Base-by-base conservation (phyloP, 352 stramenopile genomes). In the Globisporangium takayamanum region DNA sequence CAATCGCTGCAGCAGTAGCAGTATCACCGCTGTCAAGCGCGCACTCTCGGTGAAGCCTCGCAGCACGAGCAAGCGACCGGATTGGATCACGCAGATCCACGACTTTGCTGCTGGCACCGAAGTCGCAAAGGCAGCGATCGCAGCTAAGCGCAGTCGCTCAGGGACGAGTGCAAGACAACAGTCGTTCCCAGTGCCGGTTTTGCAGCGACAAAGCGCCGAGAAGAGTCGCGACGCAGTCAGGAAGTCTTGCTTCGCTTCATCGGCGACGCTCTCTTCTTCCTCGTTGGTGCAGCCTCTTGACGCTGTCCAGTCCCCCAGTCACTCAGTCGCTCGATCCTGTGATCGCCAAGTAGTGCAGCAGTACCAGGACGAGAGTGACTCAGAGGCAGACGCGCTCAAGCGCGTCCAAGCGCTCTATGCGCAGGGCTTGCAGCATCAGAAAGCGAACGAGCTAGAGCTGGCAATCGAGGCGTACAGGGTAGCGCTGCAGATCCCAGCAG, bases 351-450 rank as follows among this genome's bases (percentile, higher is more conserved):
- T 16, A 36, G 11, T 22, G 20, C 51, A 14, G 25, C 51, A 53
- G 15, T 46, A 42, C 2, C 18, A 64, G n/a, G 36, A 52, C 30
- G 37, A 28, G 3, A n/a, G 39, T 15, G 30, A 15, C 2, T n/a
- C 8, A 7, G 42, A 25, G 0, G 48, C 60, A 2, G 61, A 75
- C 51, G 39, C 62, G 3, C 57, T 82, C 33, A 70, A 67, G 25
- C 54, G 55, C 5, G 74, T 88, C 36, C 77, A 84, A 60, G 53
- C 60, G 14, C 58, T 86, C 51, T 89, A 89, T 47, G 72, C 77
- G n/a, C 72, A 86, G 46, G 80, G 77, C 3, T 56, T 88, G n/a
- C 46, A 73, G 22, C 65, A 78, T 28, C 80, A 89, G 59, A 84
- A 85, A 39, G 67, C 68, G 16, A 73, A 78, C 12, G 64, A 78